These are phyloP conservation scores for Pichia membranifaciens DNA, from an alignment of 805 yeast species.

Conservation along the genomic window DNA sequence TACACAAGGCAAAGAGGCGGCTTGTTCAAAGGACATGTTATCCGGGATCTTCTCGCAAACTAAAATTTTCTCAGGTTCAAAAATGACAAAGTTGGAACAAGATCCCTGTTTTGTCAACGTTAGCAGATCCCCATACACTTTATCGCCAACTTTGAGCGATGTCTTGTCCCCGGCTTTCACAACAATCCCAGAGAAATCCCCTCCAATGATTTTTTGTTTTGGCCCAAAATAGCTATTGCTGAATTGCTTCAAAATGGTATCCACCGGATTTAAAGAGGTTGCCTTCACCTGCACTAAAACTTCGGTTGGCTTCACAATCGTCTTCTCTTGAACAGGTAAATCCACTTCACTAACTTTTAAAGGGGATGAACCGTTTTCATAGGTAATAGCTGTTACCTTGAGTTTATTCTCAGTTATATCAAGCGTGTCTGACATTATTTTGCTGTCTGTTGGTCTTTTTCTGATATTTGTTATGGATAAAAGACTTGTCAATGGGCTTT, in stretches of 20 bases:
- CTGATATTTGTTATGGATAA: no score
- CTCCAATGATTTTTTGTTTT: slow-evolving; percentile 17
- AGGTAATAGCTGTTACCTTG: slow-evolving; percentile 15
- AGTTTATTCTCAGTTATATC: no score
- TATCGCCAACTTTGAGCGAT: slow-evolving; percentile 18
- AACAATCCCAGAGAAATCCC: slow-evolving; percentile 24
- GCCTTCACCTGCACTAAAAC: slow-evolving; percentile 18
- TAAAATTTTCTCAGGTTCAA: slow-evolving; percentile 26
- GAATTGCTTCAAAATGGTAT: slow-evolving; percentile 12
- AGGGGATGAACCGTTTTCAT: slow-evolving; percentile 12
- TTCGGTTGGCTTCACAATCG: slow-evolving; percentile 13
- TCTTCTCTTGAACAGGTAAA: slow-evolving; percentile 4
- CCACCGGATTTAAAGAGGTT: slow-evolving; percentile 22
- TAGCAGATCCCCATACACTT: slow-evolving; percentile 16
- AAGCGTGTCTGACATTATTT: no score
- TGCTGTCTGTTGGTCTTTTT: slow-evolving; percentile 8
- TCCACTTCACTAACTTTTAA: slow-evolving; percentile 8
- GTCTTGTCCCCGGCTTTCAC: slow-evolving; percentile 18
- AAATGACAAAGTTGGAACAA: slow-evolving; percentile 38
- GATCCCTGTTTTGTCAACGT: slow-evolving; percentile 31
- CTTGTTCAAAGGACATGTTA: no score
- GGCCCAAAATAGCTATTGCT: slow-evolving; percentile 11
- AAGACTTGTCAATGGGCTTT: no score
- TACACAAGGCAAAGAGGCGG: no score
- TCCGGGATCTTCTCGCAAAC: no score